Evolutionary conservation across 2,329 filamentous ascomycete genomes (phyloP), one percentile per base, ranked within the genome.

Genomic region (Ceratocystis papillata): DNA sequence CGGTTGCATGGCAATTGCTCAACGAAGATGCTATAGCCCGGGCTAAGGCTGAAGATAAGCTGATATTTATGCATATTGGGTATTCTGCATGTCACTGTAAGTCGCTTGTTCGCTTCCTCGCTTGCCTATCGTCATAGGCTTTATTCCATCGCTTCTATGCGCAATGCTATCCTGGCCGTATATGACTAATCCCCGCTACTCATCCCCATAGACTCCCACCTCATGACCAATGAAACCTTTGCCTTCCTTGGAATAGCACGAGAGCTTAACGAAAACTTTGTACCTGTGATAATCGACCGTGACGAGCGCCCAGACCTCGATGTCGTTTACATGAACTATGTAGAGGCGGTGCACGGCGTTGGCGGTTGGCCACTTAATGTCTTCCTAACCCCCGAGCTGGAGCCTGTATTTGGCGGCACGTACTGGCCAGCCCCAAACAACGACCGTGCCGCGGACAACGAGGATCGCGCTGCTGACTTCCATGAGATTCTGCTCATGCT

Each of bases 301-400:
- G 94, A 99, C 76, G 90, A 96, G 76, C 86, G 93, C 30, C 93
- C 93, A 7, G 92, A 97, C 73, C 85, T 97, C 69, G 94, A 99
- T 73, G 86, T 89, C 69, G 92, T 97, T 70, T 97, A 97, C 75
- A 96, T 96, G 90, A 96, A 96, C 77, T 99, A 96, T 75, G 87
- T 96, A 50, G 91, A 96, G 74, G 93, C 93, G 1, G 93, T 94
- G 10, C 96, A 88, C 67, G 91, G 89, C 22, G 87, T 84, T 1
- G 93, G 91, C 8, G 94, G 94, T 48, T 97, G 94, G 92, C 94
- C 94, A 0, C 78, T 97, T 68, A 97, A 96, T 73, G 87, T 96
- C n/a, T 97, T 99, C 74, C 81, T 97, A 37, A 99, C 94, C 0
- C 91, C 94, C 0, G 87, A 96, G 70, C 81, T 97, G 30, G 87